Evolutionary conservation across 2,329 filamentous ascomycete genomes (phyloP).

Genomic region (Diaporthe sp.): DNA sequence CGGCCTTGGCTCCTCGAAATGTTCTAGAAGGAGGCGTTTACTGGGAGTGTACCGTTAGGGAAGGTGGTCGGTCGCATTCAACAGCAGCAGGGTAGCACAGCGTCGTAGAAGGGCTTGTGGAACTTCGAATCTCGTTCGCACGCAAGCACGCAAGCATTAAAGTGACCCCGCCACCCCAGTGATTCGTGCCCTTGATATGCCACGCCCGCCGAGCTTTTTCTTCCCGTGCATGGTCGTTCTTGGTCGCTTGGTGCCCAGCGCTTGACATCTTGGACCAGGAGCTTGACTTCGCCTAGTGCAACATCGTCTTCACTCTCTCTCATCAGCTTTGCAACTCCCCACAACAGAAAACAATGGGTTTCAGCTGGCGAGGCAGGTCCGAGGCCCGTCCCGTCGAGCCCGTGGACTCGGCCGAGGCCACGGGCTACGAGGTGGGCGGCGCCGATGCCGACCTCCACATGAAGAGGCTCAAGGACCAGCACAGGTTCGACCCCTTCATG

Average conservation of each 20-base stretch:
- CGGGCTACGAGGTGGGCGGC: conserved; percentile 30
- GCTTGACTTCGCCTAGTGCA: conserved; percentile 4
- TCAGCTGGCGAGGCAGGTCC: conserved; percentile 26
- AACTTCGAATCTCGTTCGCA: neutral
- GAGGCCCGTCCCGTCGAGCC: conserved; percentile 26
- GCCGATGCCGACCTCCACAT: conserved; percentile 24
- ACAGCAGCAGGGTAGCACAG: neutral
- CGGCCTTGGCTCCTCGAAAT: conserved; percentile 25
- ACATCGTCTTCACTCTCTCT: too few relatives aligned
- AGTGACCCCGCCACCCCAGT: conserved; percentile 9
- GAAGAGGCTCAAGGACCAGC: conserved; percentile 31
- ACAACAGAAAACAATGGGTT: conserved; percentile 5
- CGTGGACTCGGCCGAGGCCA: conserved; percentile 30
- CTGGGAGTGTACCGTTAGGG: neutral
- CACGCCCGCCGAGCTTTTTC: conserved; percentile 14
- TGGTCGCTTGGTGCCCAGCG: conserved; percentile 31
- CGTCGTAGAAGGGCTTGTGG: neutral
- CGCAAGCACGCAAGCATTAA: neutral
- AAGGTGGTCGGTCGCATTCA: conserved; percentile 12
- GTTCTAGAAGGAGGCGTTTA: conserved; percentile 19
- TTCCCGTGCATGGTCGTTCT: conserved; percentile 20
- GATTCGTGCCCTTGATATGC: neutral
- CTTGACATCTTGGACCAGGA: conserved; percentile 9
- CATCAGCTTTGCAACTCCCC: neutral
- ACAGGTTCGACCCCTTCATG: conserved; percentile 29